Evolutionary conservation across 345 rosid species (phyloP).

Genomic region (Syzygium grande): DNA sequence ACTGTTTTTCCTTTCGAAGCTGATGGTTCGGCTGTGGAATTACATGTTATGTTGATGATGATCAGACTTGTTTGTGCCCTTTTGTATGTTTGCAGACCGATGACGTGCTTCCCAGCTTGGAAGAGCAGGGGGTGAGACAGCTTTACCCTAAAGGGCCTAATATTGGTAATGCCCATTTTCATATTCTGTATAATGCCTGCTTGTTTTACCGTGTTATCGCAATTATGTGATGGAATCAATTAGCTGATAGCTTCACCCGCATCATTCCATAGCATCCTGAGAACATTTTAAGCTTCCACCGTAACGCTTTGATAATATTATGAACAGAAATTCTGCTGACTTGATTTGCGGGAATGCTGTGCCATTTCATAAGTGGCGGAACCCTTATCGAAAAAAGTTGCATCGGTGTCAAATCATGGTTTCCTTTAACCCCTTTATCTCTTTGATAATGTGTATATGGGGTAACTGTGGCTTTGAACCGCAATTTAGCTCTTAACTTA

Average conservation of each 20-base stretch:
- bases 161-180: constrained; percentile 27
- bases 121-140: constrained; percentile 83
- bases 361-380: not conserved
- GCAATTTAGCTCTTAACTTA: not conserved
- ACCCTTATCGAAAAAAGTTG: not conserved
- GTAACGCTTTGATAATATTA: not conserved
- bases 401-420: not conserved
- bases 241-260: not conserved
- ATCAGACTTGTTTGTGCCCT: not conserved
- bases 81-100: constrained; percentile 40
- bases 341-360: not conserved
- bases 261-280: not conserved
- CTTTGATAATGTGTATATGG: not conserved
- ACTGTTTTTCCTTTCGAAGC: not conserved
- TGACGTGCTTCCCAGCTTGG: constrained; percentile 84
- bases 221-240: not conserved
- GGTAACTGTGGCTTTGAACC: not conserved
- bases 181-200: constrained; percentile 1
- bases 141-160: constrained; percentile 65
- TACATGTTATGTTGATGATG: not conserved
- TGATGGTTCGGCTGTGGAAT: not conserved
- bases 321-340: not conserved
- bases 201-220: not conserved
- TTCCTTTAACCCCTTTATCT: not conserved
- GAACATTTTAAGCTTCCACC: not conserved